phyloP scores from a whole-genome alignment of 345 rosid genomes.

The Cardamine chenopodiifolia region DNA sequence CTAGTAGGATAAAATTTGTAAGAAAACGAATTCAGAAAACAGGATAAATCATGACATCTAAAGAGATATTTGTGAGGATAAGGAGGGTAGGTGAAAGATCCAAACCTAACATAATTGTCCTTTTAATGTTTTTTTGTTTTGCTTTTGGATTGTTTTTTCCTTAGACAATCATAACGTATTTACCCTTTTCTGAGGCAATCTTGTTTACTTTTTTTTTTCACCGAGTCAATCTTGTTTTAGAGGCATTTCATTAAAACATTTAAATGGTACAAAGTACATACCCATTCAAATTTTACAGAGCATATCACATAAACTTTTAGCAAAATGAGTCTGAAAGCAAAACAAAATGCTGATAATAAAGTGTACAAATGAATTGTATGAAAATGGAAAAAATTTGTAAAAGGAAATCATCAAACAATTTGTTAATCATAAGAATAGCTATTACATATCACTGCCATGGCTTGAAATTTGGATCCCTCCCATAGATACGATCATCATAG shows the following conservation, averaged over 20 bases:
- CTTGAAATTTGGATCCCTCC: neutral
- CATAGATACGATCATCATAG: conserved; percentile 1
- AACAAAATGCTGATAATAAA: neutral
- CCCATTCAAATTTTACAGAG: neutral
- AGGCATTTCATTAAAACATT: neutral
- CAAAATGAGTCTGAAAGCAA: neutral
- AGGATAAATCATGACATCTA: conserved; percentile 22
- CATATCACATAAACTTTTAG: neutral
- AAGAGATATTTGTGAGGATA: conserved; percentile 17
- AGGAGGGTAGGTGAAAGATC: conserved; percentile 26
- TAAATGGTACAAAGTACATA: neutral
- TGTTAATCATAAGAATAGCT: neutral
- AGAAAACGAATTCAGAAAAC: conserved; percentile 20
- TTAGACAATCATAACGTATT: neutral
- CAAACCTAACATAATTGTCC: conserved; percentile 41
- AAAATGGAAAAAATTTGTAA: neutral
- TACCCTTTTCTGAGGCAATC: neutral
- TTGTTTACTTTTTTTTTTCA: conserved; percentile 1
- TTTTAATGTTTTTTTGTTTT: conserved; percentile 3
- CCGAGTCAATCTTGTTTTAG: neutral
- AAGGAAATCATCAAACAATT: neutral
- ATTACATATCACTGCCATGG: neutral
- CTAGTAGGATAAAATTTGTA: neutral
- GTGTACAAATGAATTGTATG: neutral
- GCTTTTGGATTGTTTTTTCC: neutral